Evolutionary conservation across 148 eudicot genomes (phyloP).

Genomic region (Polygonum aviculare): DNA sequence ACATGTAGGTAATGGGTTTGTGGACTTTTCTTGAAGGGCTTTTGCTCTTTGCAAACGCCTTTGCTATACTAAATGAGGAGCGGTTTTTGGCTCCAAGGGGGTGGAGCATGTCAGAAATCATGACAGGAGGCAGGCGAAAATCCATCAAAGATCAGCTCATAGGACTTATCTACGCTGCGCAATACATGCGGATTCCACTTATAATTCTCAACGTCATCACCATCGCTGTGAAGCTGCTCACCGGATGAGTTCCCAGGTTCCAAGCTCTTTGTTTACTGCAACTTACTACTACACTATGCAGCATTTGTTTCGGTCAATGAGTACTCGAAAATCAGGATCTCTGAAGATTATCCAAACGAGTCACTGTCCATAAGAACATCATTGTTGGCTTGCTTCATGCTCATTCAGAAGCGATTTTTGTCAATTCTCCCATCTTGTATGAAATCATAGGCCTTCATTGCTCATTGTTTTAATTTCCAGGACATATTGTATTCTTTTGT

Average conservation of each 20-base stretch:
- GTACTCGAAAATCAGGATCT: neutral
- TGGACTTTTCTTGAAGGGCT: constrained; percentile 79
- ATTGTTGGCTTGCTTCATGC: neutral
- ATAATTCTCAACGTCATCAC: constrained; percentile 52
- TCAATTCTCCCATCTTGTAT: neutral
- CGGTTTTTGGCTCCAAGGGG: constrained; percentile 78
- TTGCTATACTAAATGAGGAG: constrained; percentile 84
- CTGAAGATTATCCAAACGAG: neutral
- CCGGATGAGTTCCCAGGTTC: constrained; percentile 37
- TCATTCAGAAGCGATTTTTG: neutral
- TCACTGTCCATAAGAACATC: neutral
- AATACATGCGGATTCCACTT: constrained; percentile 67
- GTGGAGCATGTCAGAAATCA: constrained; percentile 64
- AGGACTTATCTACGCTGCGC: constrained; percentile 75
- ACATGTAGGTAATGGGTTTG: constrained; percentile 46
- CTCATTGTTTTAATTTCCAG: neutral
- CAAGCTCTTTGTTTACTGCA: neutral
- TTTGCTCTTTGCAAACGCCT: constrained; percentile 80
- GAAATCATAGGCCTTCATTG: neutral
- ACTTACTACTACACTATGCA: neutral
- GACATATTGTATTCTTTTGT: neutral
- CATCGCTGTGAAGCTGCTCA: constrained; percentile 58
- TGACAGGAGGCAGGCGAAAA: constrained; percentile 38
- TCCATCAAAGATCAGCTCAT: constrained; percentile 58
- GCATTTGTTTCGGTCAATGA: neutral